Evolutionary conservation across 495 filamentous ascomycete species (phyloP).

Genomic region (Xeromyces bisporus): DNA sequence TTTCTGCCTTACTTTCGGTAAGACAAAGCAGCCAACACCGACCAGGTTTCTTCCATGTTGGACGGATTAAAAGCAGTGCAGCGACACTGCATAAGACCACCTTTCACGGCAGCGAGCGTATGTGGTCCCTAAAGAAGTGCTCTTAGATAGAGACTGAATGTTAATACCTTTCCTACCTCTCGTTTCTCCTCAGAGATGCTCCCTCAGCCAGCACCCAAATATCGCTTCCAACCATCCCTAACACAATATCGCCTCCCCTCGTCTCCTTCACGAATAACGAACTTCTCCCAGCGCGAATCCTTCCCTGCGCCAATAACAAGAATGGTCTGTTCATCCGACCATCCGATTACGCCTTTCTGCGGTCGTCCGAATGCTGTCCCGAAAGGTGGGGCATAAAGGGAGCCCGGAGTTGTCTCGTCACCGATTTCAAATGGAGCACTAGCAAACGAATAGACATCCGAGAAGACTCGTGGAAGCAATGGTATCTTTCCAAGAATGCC

Average conservation of each 20-base stretch:
- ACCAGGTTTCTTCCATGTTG: not conserved
- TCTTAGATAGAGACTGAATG: no score
- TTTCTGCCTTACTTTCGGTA: no score
- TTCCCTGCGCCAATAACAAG: slow-evolving; percentile 65
- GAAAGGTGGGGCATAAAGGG: slow-evolving; percentile 23
- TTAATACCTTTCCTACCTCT: no score
- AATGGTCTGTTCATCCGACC: slow-evolving; percentile 50
- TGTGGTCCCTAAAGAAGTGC: no score
- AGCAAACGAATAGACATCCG: slow-evolving; percentile 67
- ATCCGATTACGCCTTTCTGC: slow-evolving; percentile 60
- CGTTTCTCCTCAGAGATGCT: not conserved
- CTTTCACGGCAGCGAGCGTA: no score
- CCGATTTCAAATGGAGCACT: slow-evolving; percentile 62
- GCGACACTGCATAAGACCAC: no score
- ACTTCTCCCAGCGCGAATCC: slow-evolving; percentile 75
- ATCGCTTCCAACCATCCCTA: slow-evolving; percentile 69
- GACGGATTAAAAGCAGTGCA: not conserved
- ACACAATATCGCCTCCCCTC: slow-evolving; percentile 44
- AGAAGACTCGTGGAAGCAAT: slow-evolving; percentile 61
- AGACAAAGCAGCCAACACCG: not conserved
- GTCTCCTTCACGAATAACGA: slow-evolving; percentile 43
- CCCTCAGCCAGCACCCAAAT: slow-evolving; percentile 37
- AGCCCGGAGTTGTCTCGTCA: slow-evolving; percentile 39
- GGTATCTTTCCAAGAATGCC: slow-evolving; percentile 64
- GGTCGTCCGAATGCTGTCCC: slow-evolving; percentile 38